A percentile compares a stretch with the other conserved stretches of the same genome.
These are phyloP conservation scores for Marasmius fiardii DNA, from an alignment of 1,284 basidiomycete genomes.

Conservation along the genomic window DNA sequence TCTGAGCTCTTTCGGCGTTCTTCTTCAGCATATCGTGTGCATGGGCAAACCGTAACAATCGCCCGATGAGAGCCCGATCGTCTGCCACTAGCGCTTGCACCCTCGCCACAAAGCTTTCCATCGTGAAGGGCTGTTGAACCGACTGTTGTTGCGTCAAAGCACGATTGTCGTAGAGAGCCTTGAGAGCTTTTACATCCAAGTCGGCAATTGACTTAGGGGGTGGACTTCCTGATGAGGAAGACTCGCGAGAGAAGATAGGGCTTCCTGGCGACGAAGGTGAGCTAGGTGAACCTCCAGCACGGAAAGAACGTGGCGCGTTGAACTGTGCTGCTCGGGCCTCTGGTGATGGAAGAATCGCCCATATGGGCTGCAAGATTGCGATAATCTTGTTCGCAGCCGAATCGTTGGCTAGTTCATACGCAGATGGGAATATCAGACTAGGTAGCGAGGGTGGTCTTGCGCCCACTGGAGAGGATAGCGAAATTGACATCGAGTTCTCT, in stretches of 20 bases:
- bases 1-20: constrained; percentile 87
- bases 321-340: constrained; percentile 72
- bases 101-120: constrained; percentile 73
- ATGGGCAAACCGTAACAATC: constrained; percentile 78
- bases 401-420: constrained; percentile 47
- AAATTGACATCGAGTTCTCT: constrained; percentile 6
- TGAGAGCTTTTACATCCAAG: constrained; percentile 75
- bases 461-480: neutral
- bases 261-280: constrained; percentile 36
- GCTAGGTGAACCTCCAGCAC: constrained; percentile 28
- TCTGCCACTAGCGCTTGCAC: constrained; percentile 79
- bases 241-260: constrained; percentile 23
- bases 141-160: constrained; percentile 34
- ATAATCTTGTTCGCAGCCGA: constrained; percentile 48
- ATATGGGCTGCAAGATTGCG: constrained; percentile 67
- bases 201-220: constrained; percentile 61
- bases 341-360: constrained; percentile 76
- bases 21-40: constrained; percentile 86
- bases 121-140: constrained; percentile 40
- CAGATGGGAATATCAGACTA: constrained; percentile 18
- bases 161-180: constrained; percentile 60
- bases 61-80: constrained; percentile 78
- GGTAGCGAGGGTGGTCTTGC: constrained; percentile 10
- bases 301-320: constrained; percentile 41
- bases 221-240: neutral